Percentiles rank a stretch among this genome's conserved stretches.
Conservation (phyloP, 1,284 basidiomycete genomes). For the Ustilago trichophora region DNA sequence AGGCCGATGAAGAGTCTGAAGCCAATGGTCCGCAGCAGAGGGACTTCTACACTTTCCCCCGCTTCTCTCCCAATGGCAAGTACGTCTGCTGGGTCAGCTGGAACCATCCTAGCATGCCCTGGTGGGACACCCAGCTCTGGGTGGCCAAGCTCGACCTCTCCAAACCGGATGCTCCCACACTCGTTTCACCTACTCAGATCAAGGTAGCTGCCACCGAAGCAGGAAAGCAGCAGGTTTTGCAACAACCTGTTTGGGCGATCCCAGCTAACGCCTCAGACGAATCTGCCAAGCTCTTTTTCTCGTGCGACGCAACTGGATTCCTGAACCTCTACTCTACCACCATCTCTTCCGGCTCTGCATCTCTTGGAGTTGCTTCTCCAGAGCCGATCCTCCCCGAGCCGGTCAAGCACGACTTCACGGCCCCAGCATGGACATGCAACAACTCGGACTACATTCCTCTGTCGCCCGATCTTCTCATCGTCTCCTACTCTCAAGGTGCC, state of each 20-base stretch:
- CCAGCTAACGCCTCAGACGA: constrained; percentile 49
- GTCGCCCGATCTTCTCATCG: constrained; percentile 37
- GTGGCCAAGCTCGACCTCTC: constrained; percentile 68
- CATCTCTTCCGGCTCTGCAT: no score
- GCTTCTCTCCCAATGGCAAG: constrained; percentile 76
- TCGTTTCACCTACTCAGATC: constrained; percentile 19
- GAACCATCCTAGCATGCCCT: constrained; percentile 80
- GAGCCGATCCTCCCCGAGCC: constrained; percentile 69
- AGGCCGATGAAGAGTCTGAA: constrained; percentile 65
- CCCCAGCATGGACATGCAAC: constrained; percentile 73
- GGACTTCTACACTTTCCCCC: constrained; percentile 75
- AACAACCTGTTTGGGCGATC: constrained; percentile 71
- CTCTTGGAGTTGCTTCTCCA: no score
- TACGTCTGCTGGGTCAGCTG: constrained; percentile 78
- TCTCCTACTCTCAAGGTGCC: constrained; percentile 29
- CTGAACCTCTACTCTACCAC: constrained; percentile 74
- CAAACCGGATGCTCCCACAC: constrained; percentile 6
- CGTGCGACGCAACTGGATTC: constrained; percentile 76
- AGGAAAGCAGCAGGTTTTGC: constrained; percentile 49
- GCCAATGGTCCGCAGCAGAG: constrained; percentile 67
- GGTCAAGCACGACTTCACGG: constrained; percentile 72
- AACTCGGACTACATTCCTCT: constrained; percentile 44
- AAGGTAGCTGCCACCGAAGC: constrained; percentile 12
- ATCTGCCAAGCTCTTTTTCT: constrained; percentile 74
- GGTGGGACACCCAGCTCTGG: constrained; percentile 76